Conservation (phyloP, 441 rosid genomes). For the Pelargonium cotyledonis region DNA sequence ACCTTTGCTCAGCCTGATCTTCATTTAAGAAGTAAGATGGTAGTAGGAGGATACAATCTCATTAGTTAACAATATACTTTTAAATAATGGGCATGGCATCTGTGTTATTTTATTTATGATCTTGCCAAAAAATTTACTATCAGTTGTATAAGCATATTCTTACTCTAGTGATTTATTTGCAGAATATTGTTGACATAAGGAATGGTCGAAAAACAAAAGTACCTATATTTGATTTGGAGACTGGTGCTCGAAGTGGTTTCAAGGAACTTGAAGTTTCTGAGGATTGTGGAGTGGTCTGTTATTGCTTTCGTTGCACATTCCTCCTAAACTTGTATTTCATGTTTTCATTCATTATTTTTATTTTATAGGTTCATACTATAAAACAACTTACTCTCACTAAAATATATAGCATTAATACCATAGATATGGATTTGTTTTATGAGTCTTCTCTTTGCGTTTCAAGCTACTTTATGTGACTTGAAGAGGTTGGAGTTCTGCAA, state of each 20-base stretch:
- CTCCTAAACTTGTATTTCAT: constrained; percentile 2
- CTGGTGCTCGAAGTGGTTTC: constrained; percentile 77
- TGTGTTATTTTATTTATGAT: background rate
- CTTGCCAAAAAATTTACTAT: no score
- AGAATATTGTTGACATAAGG: constrained; percentile 78
- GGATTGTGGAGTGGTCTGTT: constrained; percentile 93
- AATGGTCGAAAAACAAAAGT: constrained; percentile 68
- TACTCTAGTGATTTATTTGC: constrained; percentile 28
- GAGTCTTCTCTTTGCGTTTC: no score
- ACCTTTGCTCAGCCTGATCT: constrained; percentile 12
- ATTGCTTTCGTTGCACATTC: background rate
- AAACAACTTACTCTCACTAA: background rate
- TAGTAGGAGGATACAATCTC: background rate
- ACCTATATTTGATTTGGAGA: constrained; percentile 82
- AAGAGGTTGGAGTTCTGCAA: background rate
- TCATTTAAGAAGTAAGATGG: constrained; percentile 13
- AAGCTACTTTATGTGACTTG: background rate
- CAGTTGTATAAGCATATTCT: background rate
- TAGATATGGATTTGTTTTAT: background rate
- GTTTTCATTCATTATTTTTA: background rate
- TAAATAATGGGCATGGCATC: constrained; percentile 3
- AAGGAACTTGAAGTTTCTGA: constrained; percentile 91
- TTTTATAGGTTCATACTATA: background rate
- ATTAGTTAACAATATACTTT: background rate
- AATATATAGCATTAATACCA: background rate